Evolutionary conservation across 768 basidiomycete species (phyloP).

Genomic region (Agaricus bisporus): DNA sequence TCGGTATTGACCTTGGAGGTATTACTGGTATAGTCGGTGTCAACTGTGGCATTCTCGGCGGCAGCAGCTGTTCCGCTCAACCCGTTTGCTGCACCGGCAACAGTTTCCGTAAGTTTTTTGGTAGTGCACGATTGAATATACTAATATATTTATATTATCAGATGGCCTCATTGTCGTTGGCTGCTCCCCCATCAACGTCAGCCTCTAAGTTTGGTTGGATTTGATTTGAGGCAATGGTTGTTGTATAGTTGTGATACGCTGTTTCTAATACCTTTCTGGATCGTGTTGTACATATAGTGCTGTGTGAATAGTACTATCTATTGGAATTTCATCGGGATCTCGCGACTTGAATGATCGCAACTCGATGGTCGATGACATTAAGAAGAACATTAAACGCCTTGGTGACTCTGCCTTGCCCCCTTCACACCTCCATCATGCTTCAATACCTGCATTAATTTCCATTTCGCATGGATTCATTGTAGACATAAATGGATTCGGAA

Average conservation of each 20-base stretch:
- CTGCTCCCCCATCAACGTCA: conserved; percentile 11
- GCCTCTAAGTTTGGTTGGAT: background rate
- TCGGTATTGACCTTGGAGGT: conserved; percentile 1
- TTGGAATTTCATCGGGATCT: too few relatives aligned
- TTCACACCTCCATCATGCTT: too few relatives aligned
- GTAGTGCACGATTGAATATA: background rate
- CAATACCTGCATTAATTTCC: too few relatives aligned
- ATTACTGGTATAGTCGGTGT: conserved; percentile 8
- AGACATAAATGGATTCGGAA: too few relatives aligned
- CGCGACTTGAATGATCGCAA: too few relatives aligned
- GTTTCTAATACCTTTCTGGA: background rate
- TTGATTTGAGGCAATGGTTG: background rate
- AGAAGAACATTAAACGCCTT: too few relatives aligned
- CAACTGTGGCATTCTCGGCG: conserved; percentile 5
- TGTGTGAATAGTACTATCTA: too few relatives aligned
- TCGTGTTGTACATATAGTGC: background rate
- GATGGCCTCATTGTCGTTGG: conserved; percentile 7
- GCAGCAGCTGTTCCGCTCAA: conserved; percentile 9
- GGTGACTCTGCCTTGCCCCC: too few relatives aligned
- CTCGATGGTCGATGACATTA: too few relatives aligned
- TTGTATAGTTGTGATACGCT: background rate
- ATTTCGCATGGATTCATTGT: too few relatives aligned
- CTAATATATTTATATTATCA: background rate
- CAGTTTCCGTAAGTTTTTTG: conserved; percentile 4
- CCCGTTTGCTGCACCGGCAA: conserved; percentile 6